phyloP scores from a whole-genome alignment of 306 rosid genomes.

The Rosa chinensis region DNA sequence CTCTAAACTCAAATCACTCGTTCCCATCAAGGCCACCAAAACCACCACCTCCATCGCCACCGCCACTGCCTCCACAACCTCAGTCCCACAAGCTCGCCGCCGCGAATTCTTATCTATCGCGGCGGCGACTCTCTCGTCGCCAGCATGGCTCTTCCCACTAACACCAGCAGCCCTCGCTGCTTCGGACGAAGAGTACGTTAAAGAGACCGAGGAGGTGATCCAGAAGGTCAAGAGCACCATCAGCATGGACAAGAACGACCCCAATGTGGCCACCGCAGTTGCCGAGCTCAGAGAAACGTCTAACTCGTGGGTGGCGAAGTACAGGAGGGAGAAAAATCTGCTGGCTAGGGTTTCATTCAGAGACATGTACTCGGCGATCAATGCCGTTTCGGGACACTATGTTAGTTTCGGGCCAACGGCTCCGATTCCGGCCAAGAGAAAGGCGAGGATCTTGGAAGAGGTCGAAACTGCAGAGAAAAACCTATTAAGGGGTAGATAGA shows the following conservation, averaged over 20 bases:
- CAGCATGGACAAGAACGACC: conserved; percentile 69
- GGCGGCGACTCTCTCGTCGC: conserved; percentile 32
- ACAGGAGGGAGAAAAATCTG: conserved; percentile 74
- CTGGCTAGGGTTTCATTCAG: conserved; percentile 79
- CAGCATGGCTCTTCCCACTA: conserved; percentile 37
- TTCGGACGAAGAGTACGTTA: conserved; percentile 76
- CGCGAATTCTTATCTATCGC: conserved; percentile 66
- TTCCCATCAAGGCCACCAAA: conserved; percentile 53
- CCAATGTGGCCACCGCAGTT: conserved; percentile 69
- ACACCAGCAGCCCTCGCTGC: conserved; percentile 52
- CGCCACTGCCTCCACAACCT: not conserved
- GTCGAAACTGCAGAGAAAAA: conserved; percentile 85
- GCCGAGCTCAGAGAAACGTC: conserved; percentile 78
- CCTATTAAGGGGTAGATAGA: conserved; percentile 75
- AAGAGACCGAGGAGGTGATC: conserved; percentile 75
- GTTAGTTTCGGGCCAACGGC: conserved; percentile 94
- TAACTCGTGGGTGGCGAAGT: conserved; percentile 93
- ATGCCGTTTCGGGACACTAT: conserved; percentile 91
- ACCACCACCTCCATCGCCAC: not conserved
- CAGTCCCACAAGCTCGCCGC: conserved; percentile 38
- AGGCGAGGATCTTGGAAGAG: conserved; percentile 82
- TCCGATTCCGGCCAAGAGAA: conserved; percentile 85
- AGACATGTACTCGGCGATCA: conserved; percentile 87
- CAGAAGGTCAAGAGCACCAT: conserved; percentile 71
- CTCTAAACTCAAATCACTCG: conserved; percentile 60